phyloP scores from a whole-genome alignment of 768 basidiomycete genomes.

The Trametes punicea region DNA sequence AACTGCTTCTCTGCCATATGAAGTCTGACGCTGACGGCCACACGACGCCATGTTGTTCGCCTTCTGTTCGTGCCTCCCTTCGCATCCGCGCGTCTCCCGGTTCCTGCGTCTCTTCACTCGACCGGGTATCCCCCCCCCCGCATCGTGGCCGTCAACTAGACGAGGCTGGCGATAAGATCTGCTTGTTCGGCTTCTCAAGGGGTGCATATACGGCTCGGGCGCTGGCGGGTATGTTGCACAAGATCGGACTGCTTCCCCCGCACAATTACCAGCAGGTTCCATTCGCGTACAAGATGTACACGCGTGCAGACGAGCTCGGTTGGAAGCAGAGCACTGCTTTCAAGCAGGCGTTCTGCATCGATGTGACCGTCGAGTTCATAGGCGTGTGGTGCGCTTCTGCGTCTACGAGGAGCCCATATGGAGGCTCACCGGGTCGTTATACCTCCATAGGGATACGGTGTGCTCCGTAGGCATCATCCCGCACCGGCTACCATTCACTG shows the following conservation, averaged over 20 bases:
- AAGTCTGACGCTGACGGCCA: not conserved
- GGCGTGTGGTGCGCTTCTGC: constrained; percentile 57
- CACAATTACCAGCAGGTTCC: constrained; percentile 74
- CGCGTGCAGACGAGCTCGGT: constrained; percentile 49
- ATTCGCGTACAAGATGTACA: constrained; percentile 77
- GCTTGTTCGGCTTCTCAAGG: constrained; percentile 77
- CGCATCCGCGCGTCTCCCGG: not conserved
- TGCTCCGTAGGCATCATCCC: constrained; percentile 65
- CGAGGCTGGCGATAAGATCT: constrained; percentile 70
- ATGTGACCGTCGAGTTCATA: constrained; percentile 68
- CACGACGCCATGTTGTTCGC: not conserved
- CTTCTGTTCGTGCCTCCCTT: not conserved
- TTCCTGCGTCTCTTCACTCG: not conserved
- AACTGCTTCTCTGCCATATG: not conserved
- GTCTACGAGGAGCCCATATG: not conserved
- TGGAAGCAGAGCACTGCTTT: constrained; percentile 66
- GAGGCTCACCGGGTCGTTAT: not conserved
- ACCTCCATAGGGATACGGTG: constrained; percentile 64
- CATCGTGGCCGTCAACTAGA: constrained; percentile 38
- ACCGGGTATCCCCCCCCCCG: not conserved
- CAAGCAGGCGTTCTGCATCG: constrained; percentile 71
- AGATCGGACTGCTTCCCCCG: constrained; percentile 67
- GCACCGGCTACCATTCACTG: constrained; percentile 61
- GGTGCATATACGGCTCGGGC: constrained; percentile 72
- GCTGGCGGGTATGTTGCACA: constrained; percentile 73